Conservation (phyloP, 805 yeast species). For the Kluyveromyces siamensis region DNA sequence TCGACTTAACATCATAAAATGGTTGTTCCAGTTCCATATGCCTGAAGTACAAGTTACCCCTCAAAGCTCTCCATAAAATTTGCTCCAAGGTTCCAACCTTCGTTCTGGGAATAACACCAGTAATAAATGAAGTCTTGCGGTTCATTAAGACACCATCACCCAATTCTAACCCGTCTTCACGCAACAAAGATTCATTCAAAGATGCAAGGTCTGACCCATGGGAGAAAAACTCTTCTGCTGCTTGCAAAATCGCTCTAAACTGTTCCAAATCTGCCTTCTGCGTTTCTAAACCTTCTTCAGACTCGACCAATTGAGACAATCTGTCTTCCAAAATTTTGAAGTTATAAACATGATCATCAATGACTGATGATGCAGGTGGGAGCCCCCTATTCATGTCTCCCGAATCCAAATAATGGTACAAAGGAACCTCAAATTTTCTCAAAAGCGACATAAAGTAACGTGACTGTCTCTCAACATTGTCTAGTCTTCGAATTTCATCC, state of each 20-base stretch:
- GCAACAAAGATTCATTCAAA: slow-evolving; percentile 1
- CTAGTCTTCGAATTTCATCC: slow-evolving; percentile 72
- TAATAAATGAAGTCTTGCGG: slow-evolving; percentile 25
- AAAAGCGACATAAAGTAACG: slow-evolving; percentile 45
- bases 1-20: slow-evolving; percentile 46
- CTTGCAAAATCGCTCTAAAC: slow-evolving; percentile 43
- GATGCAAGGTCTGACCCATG: slow-evolving; percentile 9
- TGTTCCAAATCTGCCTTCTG: slow-evolving; percentile 54
- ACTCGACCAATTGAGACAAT: slow-evolving; percentile 58
- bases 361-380: slow-evolving; percentile 42
- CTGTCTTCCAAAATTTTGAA: slow-evolving; percentile 66
- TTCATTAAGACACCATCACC: slow-evolving; percentile 1
- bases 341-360: slow-evolving; percentile 61
- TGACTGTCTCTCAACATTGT: slow-evolving; percentile 82
- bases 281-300: slow-evolving; percentile 51
- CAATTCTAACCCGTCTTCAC: background rate
- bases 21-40: slow-evolving; percentile 47
- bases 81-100: slow-evolving; percentile 54
- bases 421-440: slow-evolving; percentile 36
- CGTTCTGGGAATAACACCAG: slow-evolving; percentile 58
- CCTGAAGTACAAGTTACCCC: slow-evolving; percentile 62
- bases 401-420: slow-evolving; percentile 18
- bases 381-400: slow-evolving; percentile 27
- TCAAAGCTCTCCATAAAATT: slow-evolving; percentile 63
- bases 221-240: slow-evolving; percentile 41